Evolutionary conservation across 2,329 filamentous ascomycete species (phyloP).

Genomic region (Colletotrichum sidae): DNA sequence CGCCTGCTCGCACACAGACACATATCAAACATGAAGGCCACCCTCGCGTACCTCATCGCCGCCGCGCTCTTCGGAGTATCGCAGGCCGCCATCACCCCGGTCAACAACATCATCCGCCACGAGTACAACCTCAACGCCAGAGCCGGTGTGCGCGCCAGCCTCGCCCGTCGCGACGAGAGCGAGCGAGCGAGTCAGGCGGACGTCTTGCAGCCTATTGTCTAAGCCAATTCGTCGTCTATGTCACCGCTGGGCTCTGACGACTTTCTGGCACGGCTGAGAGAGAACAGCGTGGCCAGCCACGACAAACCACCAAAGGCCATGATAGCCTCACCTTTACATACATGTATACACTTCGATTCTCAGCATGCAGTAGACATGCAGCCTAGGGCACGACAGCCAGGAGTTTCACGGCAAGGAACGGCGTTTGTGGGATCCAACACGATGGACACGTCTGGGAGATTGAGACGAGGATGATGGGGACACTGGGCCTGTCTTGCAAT

Average conservation of each 20-base stretch:
- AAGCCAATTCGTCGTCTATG: not conserved
- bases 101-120: conserved; percentile 36
- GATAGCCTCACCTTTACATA: not conserved
- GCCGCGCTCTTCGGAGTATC: conserved; percentile 28
- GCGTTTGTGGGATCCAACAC: conserved; percentile 19
- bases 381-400: conserved; percentile 15
- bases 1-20: not conserved
- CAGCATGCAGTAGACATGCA: conserved; percentile 25
- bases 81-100: conserved; percentile 28
- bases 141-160: conserved; percentile 27
- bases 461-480: too few relatives aligned
- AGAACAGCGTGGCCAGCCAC: not conserved
- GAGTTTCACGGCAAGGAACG: conserved; percentile 15
- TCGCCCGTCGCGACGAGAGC: conserved; percentile 11
- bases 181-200: not conserved
- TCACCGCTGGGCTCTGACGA: too few relatives aligned
- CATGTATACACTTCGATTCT: conserved; percentile 19
- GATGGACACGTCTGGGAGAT: too few relatives aligned
- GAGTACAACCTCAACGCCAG: conserved; percentile 36
- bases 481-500: not conserved
- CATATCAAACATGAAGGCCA: conserved; percentile 22
- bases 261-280: too few relatives aligned
- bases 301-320: not conserved
- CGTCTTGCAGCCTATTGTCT: conserved; percentile 20
- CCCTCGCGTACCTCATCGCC: conserved; percentile 23